Percentiles rank a stretch among this genome's conserved stretches.
Evolutionary conservation across 1,139 yeast genomes (phyloP).

Genomic region (Blastobotrys ciferrii): DNA sequence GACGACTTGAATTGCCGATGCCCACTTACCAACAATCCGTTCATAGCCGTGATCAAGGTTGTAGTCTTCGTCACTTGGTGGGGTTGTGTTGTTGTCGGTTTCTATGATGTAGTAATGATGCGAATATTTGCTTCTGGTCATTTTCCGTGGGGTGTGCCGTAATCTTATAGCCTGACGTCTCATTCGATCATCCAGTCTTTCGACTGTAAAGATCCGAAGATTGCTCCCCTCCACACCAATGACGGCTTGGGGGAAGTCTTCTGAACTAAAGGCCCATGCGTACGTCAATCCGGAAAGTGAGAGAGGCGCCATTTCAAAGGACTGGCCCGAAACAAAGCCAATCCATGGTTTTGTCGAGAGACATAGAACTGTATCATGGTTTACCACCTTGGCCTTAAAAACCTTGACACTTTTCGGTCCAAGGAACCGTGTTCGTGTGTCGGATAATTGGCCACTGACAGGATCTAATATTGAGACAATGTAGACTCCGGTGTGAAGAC

Average conservation of each 20-base stretch:
- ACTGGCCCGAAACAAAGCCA: constrained; percentile 34
- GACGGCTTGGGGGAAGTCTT: constrained; percentile 59
- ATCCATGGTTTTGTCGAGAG: constrained; percentile 44
- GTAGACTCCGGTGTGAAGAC: constrained; percentile 79
- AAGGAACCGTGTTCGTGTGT: constrained; percentile 68
- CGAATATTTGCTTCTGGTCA: constrained; percentile 37
- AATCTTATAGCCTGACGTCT: constrained; percentile 46
- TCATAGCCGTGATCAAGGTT: constrained; percentile 1
- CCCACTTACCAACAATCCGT: constrained; percentile 40
- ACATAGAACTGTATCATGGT: constrained; percentile 35
- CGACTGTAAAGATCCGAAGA: constrained; percentile 61
- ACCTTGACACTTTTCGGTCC: constrained; percentile 66
- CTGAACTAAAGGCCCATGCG: constrained; percentile 58
- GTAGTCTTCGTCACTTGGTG: constrained; percentile 1
- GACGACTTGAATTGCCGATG: constrained; percentile 54
- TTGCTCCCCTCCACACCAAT: constrained; percentile 58
- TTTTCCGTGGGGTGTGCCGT: constrained; percentile 53
- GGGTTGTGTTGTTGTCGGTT: constrained; percentile 43
- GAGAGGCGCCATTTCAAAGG: constrained; percentile 35
- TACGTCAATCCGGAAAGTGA: constrained; percentile 35
- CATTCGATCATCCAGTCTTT: constrained; percentile 50
- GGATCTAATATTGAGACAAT: constrained; percentile 59
- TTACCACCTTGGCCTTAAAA: constrained; percentile 35
- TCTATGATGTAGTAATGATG: constrained; percentile 43
- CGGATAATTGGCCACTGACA: constrained; percentile 61